These are phyloP conservation scores for Blastomyces percursus DNA, from an alignment of 2,329 filamentous ascomycete genomes.

Conservation along the genomic window DNA sequence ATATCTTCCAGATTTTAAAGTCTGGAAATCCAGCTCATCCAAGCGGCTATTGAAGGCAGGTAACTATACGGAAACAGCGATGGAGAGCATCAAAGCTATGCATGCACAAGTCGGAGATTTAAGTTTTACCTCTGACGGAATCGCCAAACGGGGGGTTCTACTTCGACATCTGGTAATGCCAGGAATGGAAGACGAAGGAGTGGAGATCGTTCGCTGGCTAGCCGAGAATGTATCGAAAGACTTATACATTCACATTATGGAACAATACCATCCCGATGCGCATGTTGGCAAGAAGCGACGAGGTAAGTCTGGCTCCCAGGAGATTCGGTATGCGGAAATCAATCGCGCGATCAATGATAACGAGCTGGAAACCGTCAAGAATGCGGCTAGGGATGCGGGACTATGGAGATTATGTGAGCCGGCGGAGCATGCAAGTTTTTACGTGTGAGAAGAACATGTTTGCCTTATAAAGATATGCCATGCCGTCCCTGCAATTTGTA, in stretches of 20 bases:
- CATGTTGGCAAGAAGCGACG: constrained; percentile 62
- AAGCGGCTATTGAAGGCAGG: constrained; percentile 66
- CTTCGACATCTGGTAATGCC: constrained; percentile 80
- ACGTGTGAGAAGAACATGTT: constrained; percentile 22
- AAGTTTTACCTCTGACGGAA: constrained; percentile 68
- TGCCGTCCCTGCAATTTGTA: background rate
- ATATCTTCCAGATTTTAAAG: constrained; percentile 81
- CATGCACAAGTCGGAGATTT: constrained; percentile 71
- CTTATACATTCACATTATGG: constrained; percentile 77
- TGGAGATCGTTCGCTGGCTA: constrained; percentile 64
- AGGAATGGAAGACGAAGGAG: constrained; percentile 61
- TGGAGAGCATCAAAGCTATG: constrained; percentile 70
- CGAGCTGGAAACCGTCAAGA: constrained; percentile 56
- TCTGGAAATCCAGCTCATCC: constrained; percentile 58
- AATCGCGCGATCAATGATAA: constrained; percentile 57
- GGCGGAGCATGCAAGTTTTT: constrained; percentile 47
- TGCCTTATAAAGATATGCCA: background rate
- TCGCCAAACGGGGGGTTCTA: constrained; percentile 66
- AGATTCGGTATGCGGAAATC: constrained; percentile 62
- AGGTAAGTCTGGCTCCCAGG: constrained; percentile 24
- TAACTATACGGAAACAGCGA: constrained; percentile 60
- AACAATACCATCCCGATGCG: constrained; percentile 72
- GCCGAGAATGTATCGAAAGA: constrained; percentile 62
- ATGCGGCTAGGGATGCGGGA: constrained; percentile 58
- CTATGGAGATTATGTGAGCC: constrained; percentile 69